phyloP scores from a whole-genome alignment of 345 rosid genomes.

The Euclidium syriacum region DNA sequence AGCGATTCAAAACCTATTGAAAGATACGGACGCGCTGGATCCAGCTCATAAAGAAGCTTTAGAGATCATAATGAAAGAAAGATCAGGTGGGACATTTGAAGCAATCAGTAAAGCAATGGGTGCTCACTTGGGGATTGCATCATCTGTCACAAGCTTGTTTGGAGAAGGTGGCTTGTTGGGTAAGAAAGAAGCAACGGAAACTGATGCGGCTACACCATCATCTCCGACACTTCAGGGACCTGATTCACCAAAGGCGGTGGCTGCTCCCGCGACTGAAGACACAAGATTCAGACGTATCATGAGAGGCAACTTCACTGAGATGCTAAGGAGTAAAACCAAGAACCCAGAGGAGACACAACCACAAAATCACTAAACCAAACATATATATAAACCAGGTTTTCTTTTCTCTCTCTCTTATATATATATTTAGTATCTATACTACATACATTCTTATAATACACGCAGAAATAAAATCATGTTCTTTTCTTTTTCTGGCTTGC shows the following conservation, averaged over 20 bases:
- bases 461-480: slow-evolving; percentile 12
- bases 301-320: slow-evolving; percentile 84
- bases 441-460: slow-evolving; percentile 1
- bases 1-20: slow-evolving; percentile 74
- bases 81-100: slow-evolving; percentile 83
- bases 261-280: slow-evolving; percentile 51
- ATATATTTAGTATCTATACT: background rate
- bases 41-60: slow-evolving; percentile 97
- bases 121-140: slow-evolving; percentile 83
- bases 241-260: slow-evolving; percentile 43
- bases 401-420: background rate
- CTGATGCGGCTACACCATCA: slow-evolving; percentile 23
- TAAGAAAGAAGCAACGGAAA: slow-evolving; percentile 64
- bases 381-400: slow-evolving; percentile 14
- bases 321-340: slow-evolving; percentile 72
- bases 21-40: slow-evolving; percentile 78
- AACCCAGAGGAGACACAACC: slow-evolving; percentile 51
- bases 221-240: slow-evolving; percentile 35
- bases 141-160: slow-evolving; percentile 84
- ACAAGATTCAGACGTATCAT: slow-evolving; percentile 90
- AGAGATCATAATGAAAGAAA: slow-evolving; percentile 84
- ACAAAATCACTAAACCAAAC: slow-evolving; percentile 12
- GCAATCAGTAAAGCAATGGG: slow-evolving; percentile 90
- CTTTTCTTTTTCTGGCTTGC: background rate
- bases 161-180: slow-evolving; percentile 81